A percentile compares a stretch with the other conserved stretches of the same genome.
These are phyloP conservation scores for Tylopilus orsonianus DNA, from an alignment of 1,284 basidiomycete genomes.

Conservation along the genomic window DNA sequence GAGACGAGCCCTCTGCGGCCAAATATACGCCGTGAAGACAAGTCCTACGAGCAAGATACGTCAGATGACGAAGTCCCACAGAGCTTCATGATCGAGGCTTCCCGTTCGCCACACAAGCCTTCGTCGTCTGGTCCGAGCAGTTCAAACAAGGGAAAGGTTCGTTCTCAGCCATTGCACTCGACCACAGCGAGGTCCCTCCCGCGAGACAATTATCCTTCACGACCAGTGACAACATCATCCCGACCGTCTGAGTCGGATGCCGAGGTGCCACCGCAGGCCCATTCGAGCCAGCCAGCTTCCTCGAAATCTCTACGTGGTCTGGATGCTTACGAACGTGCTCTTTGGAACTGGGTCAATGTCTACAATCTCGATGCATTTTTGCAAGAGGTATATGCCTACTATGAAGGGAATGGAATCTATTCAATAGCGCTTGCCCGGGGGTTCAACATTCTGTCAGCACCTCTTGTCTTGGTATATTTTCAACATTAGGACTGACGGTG, in stretches of 20 bases:
- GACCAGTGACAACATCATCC: constrained; percentile 54
- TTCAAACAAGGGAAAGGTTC: constrained; percentile 40
- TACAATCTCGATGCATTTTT: constrained; percentile 94
- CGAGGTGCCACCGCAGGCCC: constrained; percentile 30
- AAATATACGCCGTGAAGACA: constrained; percentile 65
- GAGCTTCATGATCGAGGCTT: constrained; percentile 78
- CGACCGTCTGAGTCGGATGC: constrained; percentile 62
- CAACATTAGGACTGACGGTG: constrained; percentile 24
- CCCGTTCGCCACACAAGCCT: constrained; percentile 34
- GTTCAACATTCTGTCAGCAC: constrained; percentile 86
- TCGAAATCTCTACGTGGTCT: constrained; percentile 64
- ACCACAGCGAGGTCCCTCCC: constrained; percentile 44
- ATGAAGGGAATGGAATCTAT: constrained; percentile 93
- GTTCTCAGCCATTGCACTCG: constrained; percentile 48
- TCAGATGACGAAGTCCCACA: constrained; percentile 81
- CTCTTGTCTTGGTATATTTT: constrained; percentile 22
- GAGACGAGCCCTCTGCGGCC: constrained; percentile 59
- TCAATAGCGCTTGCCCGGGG: constrained; percentile 88
- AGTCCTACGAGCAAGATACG: constrained; percentile 54
- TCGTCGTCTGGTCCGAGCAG: constrained; percentile 28
- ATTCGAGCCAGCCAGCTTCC: constrained; percentile 32
- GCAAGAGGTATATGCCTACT: constrained; percentile 94
- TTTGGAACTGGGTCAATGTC: constrained; percentile 99
- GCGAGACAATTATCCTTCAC: constrained; percentile 38
- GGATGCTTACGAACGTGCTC: constrained; percentile 83